phyloP scores from a whole-genome alignment of 805 yeast genomes.

The Yamadazyma laniorum region DNA sequence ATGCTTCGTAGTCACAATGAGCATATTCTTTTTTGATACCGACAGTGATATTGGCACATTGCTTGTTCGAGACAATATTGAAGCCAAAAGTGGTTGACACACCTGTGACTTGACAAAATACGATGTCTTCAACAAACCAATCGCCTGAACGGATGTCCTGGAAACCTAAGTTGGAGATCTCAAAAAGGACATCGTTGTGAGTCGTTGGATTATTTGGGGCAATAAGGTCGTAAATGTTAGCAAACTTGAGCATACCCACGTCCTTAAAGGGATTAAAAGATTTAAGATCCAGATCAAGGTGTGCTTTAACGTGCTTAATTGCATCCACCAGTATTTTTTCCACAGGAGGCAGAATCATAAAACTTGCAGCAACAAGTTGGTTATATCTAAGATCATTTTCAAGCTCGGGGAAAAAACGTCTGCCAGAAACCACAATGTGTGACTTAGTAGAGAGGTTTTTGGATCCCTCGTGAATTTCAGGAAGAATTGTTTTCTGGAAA shows the following conservation, averaged over 20 bases:
- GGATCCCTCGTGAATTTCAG: neutral
- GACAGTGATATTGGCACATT: neutral
- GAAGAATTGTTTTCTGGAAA: slow-evolving; percentile 9
- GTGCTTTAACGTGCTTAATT: neutral
- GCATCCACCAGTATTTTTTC: neutral
- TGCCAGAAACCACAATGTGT: slow-evolving; percentile 8
- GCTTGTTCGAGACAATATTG: neutral
- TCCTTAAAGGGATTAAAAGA: slow-evolving; percentile 1
- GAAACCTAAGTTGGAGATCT: slow-evolving; percentile 13
- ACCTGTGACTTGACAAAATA: slow-evolving; percentile 10
- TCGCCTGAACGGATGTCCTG: slow-evolving; percentile 1
- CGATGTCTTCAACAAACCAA: slow-evolving; percentile 11
- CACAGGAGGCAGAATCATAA: neutral
- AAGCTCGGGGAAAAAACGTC: slow-evolving; percentile 9
- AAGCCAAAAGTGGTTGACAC: slow-evolving; percentile 3
- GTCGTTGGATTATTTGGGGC: slow-evolving; percentile 2
- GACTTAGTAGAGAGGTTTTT: neutral
- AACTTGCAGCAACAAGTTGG: neutral
- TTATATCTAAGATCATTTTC: slow-evolving; percentile 2
- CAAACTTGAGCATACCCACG: slow-evolving; percentile 2
- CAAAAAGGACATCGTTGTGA: slow-evolving; percentile 7
- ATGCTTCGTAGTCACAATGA: neutral
- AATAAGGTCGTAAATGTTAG: slow-evolving; percentile 1
- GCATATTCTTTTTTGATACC: slow-evolving; percentile 4
- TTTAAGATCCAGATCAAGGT: neutral